Evolutionary conservation across 1,139 yeast genomes (phyloP).

Genomic region (Wickerhamiella infanticola): DNA sequence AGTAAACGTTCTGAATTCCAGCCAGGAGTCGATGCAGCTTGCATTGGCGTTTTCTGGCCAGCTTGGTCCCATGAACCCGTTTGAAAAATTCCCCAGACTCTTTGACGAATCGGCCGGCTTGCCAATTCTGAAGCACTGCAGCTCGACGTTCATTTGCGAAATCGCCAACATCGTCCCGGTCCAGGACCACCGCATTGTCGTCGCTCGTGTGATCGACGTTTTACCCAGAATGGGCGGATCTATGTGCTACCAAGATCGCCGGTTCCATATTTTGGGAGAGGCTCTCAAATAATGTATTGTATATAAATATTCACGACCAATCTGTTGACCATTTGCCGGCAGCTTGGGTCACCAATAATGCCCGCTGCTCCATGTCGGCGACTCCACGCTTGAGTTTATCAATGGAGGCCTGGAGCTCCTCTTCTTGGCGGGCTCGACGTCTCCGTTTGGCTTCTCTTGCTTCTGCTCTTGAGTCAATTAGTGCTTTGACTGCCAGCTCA

Average conservation of each 20-base stretch:
- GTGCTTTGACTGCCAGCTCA: neutral
- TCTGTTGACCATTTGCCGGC: slow-evolving; percentile 1
- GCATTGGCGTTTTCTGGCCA: slow-evolving; percentile 24
- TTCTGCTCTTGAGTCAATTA: neutral
- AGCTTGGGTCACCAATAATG: slow-evolving; percentile 1
- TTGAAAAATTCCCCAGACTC: slow-evolving; percentile 12
- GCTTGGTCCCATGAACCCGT: slow-evolving; percentile 23
- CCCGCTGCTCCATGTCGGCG: slow-evolving; percentile 1
- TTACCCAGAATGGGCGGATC: slow-evolving; percentile 3
- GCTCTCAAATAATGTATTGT: neutral
- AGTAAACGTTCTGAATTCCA: slow-evolving; percentile 59
- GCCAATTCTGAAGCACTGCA: slow-evolving; percentile 7
- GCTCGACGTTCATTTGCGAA: slow-evolving; percentile 9
- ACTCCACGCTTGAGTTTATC: slow-evolving; percentile 1
- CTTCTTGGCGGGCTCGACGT: slow-evolving; percentile 1
- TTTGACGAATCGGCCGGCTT: slow-evolving; percentile 4
- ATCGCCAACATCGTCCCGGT: slow-evolving; percentile 6
- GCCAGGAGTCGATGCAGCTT: slow-evolving; percentile 30
- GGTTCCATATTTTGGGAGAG: slow-evolving; percentile 7
- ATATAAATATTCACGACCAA: neutral
- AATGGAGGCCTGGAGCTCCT: slow-evolving; percentile 2
- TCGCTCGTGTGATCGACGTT: slow-evolving; percentile 11
- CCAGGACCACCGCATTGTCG: slow-evolving; percentile 13
- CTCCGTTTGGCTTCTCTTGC: neutral
- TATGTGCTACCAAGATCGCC: slow-evolving; percentile 9